Evolutionary conservation across 1,139 yeast species (phyloP), one percentile per base, ranked within the genome.

Genomic region (Nadsonia starkeyi-henricii): DNA sequence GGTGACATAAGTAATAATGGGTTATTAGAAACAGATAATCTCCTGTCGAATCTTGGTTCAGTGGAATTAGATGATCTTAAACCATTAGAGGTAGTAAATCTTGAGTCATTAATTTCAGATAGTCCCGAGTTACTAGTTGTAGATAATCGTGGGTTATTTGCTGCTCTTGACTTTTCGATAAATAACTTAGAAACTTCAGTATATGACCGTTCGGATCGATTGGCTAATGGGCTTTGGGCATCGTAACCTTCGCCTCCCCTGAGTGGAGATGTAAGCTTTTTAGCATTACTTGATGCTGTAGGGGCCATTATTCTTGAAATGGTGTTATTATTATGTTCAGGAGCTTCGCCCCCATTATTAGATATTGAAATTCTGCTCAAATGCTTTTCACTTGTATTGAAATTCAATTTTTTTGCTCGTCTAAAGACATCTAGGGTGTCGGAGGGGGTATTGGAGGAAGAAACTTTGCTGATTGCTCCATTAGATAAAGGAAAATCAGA

Each of bases 251-350:
- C 30, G 20, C 18, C n/a, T 2, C 5, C 20, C 18, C 13, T 30
- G 3, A 30, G 45, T 36, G 41, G 48, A 26, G 20, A 33, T 26
- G 20, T 43, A 19, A 33, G 36, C 17, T 26, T 44, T n/a, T 58
- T 56, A 7, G 62, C 58, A 8, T 58, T 54, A 46, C 70, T 66
- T 1, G 69, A 59, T 42, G 59, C 61, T 0, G 71, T 67, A 0
- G 70, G 70, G 17, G 62, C 64, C 60, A 61, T 61, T 37, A 67
- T 52, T 23, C 70, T 55, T 1, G 61, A 50, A 4, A 64, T 36
- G 20, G 23, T 33, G 28, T 41, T 41, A 0, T 43, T n/a, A 12
- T 30, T 18, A 13, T 21, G 45, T 15, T 39, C 42, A 21, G 45
- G 45, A 4, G 45, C 28, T 18, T 41, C 45, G 9, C 39, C 42